Evolutionary conservation across 176 grass and related monocot genomes (phyloP).

Genomic region (Elymus sibiricus): DNA sequence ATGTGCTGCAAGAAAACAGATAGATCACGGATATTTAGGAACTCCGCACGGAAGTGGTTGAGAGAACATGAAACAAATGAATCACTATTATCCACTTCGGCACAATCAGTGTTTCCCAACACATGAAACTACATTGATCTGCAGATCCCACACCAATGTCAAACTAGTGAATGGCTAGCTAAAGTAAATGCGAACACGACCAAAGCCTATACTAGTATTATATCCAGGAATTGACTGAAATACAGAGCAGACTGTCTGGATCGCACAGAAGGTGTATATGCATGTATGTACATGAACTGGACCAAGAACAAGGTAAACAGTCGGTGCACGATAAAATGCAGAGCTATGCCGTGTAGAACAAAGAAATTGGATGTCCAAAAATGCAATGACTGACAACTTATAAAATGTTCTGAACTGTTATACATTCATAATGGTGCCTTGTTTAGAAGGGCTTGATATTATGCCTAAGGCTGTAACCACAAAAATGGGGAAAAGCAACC

Average conservation of each 20-base stretch:
- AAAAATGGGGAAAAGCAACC: background rate
- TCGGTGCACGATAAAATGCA: background rate
- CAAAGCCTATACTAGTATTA: background rate
- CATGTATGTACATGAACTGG: background rate
- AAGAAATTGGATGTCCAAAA: background rate
- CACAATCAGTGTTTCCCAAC: constrained; percentile 2
- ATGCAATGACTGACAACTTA: background rate
- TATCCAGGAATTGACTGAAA: background rate
- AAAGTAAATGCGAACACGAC: background rate
- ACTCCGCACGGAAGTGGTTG: background rate
- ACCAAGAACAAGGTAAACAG: background rate
- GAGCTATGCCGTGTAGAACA: background rate
- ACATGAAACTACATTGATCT: background rate
- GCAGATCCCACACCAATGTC: constrained; percentile 5
- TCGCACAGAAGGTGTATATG: background rate
- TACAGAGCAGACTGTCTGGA: background rate
- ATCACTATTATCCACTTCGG: background rate
- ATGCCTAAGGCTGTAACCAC: background rate
- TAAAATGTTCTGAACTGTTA: background rate
- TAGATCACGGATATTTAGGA: background rate
- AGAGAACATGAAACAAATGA: constrained; percentile 16
- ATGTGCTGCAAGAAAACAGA: constrained; percentile 1
- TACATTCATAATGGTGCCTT: background rate
- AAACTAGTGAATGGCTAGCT: constrained; percentile 15
- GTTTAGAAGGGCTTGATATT: background rate